Base-by-base conservation (phyloP, 139 green algal genomes). In the Chlamydomonas eustigma region DNA sequence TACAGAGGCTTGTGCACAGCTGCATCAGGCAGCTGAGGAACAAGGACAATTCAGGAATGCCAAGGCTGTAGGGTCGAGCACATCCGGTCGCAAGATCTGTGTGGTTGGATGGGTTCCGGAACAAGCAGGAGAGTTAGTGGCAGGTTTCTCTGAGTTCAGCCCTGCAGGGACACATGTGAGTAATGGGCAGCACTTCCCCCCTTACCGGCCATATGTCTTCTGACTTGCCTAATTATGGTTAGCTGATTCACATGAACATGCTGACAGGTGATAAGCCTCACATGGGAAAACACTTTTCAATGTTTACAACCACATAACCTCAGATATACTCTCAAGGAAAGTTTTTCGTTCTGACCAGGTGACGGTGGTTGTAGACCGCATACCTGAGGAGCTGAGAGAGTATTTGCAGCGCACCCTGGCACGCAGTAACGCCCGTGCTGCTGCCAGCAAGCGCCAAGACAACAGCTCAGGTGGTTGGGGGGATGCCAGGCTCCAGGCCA, bases 111-210 rank as follows among this genome's bases (percentile, higher is more conserved):
- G 66, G 66, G 66, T 50, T 39, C 66, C 66, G 35, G 66, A 74
- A 35, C 33, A 74, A 8, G 32, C n/a, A 18, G 66, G 66, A 4
- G 66, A 74, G 66, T 35, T 74, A 35, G 66, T 74, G 33, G 66
- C 66, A n/a, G 66, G 66, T 8, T 74, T 74, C n/a, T 44, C 66
- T 25, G 66, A 74, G 35, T 74, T 74, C 66, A 74, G 66, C 66
- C 66, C 66, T 24, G 24, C 66, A 25, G 66, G 66, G 8, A 74
- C 66, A 51, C 8, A 50, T 33, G 66, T 74, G 66, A 5, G 66
- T 51, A 70, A 37, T 8, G 25, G 25, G 18, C n/a, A n/a, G n/a
- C n/a, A n/a, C n/a, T n/a, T n/a, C n/a, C n/a, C n/a, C n/a, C n/a
- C n/a, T n/a, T n/a, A n/a, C n/a, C n/a, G n/a, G n/a, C n/a, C n/a